Base-by-base conservation (phyloP, 2,329 filamentous ascomycete species). In the Penicillium sclerotigenum region DNA sequence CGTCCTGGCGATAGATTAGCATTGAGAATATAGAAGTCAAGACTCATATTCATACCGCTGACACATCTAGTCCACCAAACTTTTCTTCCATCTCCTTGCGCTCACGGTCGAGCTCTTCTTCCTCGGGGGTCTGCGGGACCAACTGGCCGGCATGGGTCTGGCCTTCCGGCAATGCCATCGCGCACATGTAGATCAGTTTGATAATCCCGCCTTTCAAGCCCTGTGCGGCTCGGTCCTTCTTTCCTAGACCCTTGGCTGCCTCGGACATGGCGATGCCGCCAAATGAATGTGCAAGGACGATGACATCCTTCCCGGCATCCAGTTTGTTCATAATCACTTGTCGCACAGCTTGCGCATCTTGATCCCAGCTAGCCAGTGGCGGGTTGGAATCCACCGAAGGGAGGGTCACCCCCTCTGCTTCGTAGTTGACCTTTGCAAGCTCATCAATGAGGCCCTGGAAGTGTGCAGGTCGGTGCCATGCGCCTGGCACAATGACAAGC, bases 251-350 rank as follows among this genome's bases (percentile, higher is more conserved):
- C 31, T 71, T 69, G 16, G 65, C 65, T 10, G 59, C 65, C 38
- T 71, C 69, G 8, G 65, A 67, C 63, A 69, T 64, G 8, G 67
- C 56, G 8, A 73, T 49, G 1, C 71, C 71, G 3, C 70, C 69
- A 48, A 72, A 73, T 8, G 70, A 73, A 49, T 73, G 71, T 7
- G 59, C 68, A 18, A 73, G 20, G 1, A 66, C 45, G 37, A 73
- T 62, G 24, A 73, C 68, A 9, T 70, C 64, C 40, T 65, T 66
- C 11, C 69, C 70, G 5, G 41, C 42, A 29, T 69, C 61, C 2
- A 67, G 48, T 36, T 61, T 59, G 36, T 55, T 48, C 33, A 65
- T 49, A 29, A 67, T 67, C 10, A 60, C 57, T 36, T 51, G 34
- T 26, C 64, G 65, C 22, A 68, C 52, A n/a, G 59, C 66, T 41